Evolutionary conservation across 164 flowering plant species (phyloP).

Genomic region (Taxillus chinensis): DNA sequence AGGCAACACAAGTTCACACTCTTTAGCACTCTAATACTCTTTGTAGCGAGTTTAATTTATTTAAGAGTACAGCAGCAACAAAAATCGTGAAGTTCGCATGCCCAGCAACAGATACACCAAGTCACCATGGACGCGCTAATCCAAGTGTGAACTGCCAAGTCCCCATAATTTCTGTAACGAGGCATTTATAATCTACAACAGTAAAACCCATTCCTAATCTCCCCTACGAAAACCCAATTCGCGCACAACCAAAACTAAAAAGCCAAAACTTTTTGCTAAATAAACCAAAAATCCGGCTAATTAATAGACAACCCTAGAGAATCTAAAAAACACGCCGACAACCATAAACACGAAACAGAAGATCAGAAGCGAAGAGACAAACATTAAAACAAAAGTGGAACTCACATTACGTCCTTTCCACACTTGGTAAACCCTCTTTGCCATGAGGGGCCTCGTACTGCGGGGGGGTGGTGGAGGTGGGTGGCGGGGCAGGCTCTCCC

Average conservation of each 20-base stretch:
- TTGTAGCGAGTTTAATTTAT: no score
- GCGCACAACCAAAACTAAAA: neutral
- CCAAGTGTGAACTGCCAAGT: no score
- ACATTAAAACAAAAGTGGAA: neutral
- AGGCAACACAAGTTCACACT: no score
- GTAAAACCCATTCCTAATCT: slow-evolving; percentile 3
- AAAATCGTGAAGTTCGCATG: no score
- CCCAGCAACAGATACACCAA: no score
- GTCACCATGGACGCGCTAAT: no score
- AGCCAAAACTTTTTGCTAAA: neutral
- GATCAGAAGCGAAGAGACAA: neutral
- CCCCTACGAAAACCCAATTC: no score
- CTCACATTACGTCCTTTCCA: slow-evolving; percentile 67
- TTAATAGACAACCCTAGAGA: neutral
- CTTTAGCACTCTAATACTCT: no score
- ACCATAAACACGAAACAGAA: neutral
- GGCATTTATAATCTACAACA: neutral
- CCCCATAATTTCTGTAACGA: no score
- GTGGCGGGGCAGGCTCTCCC: neutral
- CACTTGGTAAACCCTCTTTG: slow-evolving; percentile 53
- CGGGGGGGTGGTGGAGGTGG: no score
- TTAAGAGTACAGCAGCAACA: no score
- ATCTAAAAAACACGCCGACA: neutral
- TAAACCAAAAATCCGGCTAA: neutral
- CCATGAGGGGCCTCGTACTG: slow-evolving; percentile 24